Evolutionary conservation across 257 asterid genomes (phyloP), one percentile per base, ranked within the genome.

Genomic region (Solanum medicagineum): DNA sequence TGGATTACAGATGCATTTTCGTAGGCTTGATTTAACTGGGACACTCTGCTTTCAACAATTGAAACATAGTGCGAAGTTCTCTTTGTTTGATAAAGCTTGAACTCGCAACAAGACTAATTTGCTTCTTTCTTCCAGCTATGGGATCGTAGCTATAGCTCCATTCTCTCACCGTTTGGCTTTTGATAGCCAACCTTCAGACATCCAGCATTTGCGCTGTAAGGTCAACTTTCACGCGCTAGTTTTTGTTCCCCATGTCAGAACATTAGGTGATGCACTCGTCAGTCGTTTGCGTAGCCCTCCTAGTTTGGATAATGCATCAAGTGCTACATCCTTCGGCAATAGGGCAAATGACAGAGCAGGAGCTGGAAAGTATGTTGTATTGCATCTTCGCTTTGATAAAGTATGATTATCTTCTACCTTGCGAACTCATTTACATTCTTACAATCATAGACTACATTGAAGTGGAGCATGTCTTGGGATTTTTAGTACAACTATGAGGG

Each of bases 321-420:
- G 81, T 17, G 68, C 81, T 53, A 24, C 80, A 56, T 13, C 51
- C 71, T 49, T 68, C 83, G 70, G 66, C 51, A 26, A 68, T 22
- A 53, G 53, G 59, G 44, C 12, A 24, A 84, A 70, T 22, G 84
- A 85, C 63, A 85, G 85, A 84, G 81, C 62, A 84, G 85, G 85
- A 71, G 87, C 87, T 86, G 92, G 93, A 13, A 90, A 90, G 84
- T 89, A 87, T 80, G 91, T 87, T 63, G 93, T 86, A 32, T 73
- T 90, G 84, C 93, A 90, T 87, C 91, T 90, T 49, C 91, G 90
- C 59, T 90, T 90, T 83, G 93, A 90, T 80, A 90, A 90, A 87
- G 93, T 90, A 86, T 66, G 87, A 49, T 75, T 81, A 49, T 63
- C 80, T 56, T 80, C 56, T 80, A 49, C 84, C 32, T 29, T 80